phyloP scores from a whole-genome alignment of 306 rosid genomes.

The Styphnolobium japonicum region DNA sequence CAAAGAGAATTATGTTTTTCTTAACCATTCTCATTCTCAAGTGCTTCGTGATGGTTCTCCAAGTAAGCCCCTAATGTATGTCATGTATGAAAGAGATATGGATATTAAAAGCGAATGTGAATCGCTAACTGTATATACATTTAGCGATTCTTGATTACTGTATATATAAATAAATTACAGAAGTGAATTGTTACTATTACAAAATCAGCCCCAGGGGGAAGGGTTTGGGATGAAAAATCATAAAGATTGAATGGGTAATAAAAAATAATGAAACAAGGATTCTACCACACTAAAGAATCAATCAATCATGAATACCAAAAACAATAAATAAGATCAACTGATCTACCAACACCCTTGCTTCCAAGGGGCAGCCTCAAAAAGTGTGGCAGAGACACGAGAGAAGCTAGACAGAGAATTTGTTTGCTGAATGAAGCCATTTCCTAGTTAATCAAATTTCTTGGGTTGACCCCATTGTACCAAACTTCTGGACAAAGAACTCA shows the following conservation, averaged over 20 bases:
- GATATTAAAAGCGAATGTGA: not conserved
- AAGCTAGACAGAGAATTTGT: constrained; percentile 9
- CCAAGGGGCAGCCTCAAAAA: constrained; percentile 25
- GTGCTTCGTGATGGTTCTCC: too few species aligned
- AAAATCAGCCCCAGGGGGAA: constrained; percentile 34
- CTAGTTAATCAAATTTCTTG: constrained; percentile 73
- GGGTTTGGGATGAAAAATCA: constrained; percentile 45
- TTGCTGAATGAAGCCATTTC: constrained; percentile 11
- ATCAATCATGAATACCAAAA: constrained; percentile 41
- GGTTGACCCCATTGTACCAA: constrained; percentile 67
- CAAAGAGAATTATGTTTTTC: too few species aligned
- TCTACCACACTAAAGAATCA: constrained; percentile 39
- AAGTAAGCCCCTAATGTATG: too few species aligned
- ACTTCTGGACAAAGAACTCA: constrained; percentile 61
- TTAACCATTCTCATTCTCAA: too few species aligned
- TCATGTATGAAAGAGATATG: not conserved
- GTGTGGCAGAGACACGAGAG: constrained; percentile 21
- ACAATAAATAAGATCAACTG: constrained; percentile 29
- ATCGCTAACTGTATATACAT: not conserved
- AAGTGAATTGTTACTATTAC: constrained; percentile 27
- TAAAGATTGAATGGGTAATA: constrained; percentile 44
- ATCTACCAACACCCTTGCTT: constrained; percentile 37
- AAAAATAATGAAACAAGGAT: constrained; percentile 32
- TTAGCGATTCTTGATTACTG: constrained; percentile 10
- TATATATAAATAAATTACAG: constrained; percentile 33